Base-by-base conservation (phyloP, 1,284 basidiomycete genomes). In the Vanrija humicola region DNA sequence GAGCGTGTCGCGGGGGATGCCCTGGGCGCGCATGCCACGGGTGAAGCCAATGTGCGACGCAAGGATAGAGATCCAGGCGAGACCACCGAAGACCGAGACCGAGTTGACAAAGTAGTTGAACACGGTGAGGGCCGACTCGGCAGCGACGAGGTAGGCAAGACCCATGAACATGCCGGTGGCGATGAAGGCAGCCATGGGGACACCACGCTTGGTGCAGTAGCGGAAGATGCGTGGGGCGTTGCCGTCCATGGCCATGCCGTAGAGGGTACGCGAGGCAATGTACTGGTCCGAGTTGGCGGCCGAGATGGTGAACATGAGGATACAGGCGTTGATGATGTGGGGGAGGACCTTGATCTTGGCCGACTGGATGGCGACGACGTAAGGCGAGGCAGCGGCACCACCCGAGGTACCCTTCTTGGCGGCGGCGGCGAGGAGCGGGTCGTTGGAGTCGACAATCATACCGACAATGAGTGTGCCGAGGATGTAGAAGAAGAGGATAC, bases 371-470 rank as follows among this genome's bases (percentile, higher is more conserved):
- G 78, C 82, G 15, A 90, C 85, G 47, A 89, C 86, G 70, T 90
- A 90, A 0, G 88, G 88, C 47, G 86, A 89, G 5, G 88, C 87
- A 15, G 85, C 82, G 14, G 85, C 83, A 50, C 84, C 84, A 38
- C 73, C 65, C 1, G 66, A 62, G 6, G 68, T 83, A 43, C 48
- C 48, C 25, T 6, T 16, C 21, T 19, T 44, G 29, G 19, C 26
- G 43, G 49, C 49, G 65, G 67, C 46, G n/a, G 26, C 18, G 39
- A 45, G 38, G 1, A n/a, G 38, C 3, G 25, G 7, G 19, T 26
- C 39, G 10, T 16, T 47, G 43, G 70, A 71, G 56, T 73, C 71
- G 26, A 82, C 86, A 52, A 85, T 79, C 65, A 88, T 76, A 29
- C 85, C 82, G 66, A 88, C 84, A 43, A 86, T 82, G 57, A 89